A percentile compares a stretch with the other conserved stretches of the same genome.
phyloP scores from a whole-genome alignment of 768 basidiomycete species.

The Cubamyces lactineus region DNA sequence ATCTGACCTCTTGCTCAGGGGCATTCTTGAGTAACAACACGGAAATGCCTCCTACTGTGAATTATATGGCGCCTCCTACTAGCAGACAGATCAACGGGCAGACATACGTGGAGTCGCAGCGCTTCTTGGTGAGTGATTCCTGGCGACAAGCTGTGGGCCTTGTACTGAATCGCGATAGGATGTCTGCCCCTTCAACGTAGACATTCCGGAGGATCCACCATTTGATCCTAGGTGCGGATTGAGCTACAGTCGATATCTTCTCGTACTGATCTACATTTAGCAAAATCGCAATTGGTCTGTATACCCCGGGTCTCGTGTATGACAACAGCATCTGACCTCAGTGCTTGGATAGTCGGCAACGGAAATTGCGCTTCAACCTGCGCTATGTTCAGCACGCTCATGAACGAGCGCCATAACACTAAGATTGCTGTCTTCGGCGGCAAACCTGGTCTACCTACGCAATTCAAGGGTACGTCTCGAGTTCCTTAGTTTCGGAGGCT shows the following conservation, averaged over 20 bases:
- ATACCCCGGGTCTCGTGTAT: no score
- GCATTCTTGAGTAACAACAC: conserved; percentile 38
- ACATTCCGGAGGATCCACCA: conserved; percentile 49
- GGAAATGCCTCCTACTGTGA: conserved; percentile 25
- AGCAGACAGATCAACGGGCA: conserved; percentile 35
- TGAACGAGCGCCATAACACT: conserved; percentile 58
- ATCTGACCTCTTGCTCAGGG: conserved; percentile 21
- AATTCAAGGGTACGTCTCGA: conserved; percentile 47
- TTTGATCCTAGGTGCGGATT: conserved; percentile 45
- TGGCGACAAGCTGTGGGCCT: neutral
- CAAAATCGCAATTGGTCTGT: conserved; percentile 32
- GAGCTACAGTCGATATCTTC: neutral
- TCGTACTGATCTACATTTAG: conserved; percentile 1
- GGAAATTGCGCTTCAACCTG: conserved; percentile 60
- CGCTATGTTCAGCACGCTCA: conserved; percentile 63
- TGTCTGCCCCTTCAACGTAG: conserved; percentile 37
- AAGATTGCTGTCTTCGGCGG: conserved; percentile 61
- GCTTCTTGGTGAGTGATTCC: conserved; percentile 35
- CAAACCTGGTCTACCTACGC: conserved; percentile 50
- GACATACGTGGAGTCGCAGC: conserved; percentile 36
- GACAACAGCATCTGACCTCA: neutral
- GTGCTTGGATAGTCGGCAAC: conserved; percentile 27
- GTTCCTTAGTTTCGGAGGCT: no score
- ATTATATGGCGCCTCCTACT: conserved; percentile 38
- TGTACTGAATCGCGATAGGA: conserved; percentile 32